Percentiles rank a stretch among this genome's conserved stretches.
Evolutionary conservation across 2,329 filamentous ascomycete species (phyloP).

Genomic region (Thermothelomyces thermophilus): DNA sequence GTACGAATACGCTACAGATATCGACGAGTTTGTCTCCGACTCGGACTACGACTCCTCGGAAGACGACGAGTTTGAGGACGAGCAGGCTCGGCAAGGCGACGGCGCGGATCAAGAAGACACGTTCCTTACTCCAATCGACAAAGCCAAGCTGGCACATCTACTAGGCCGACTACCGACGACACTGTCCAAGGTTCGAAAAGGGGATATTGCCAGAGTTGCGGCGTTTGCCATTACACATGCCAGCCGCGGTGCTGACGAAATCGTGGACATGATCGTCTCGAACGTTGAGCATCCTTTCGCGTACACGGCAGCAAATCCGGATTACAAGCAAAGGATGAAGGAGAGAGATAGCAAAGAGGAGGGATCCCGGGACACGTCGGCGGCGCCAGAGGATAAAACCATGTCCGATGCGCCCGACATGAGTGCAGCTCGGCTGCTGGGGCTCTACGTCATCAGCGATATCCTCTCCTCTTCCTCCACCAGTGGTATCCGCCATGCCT

Average conservation of each 20-base stretch:
- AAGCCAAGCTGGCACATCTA: conserved; percentile 76
- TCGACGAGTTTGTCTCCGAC: conserved; percentile 77
- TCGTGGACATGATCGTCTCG: conserved; percentile 78
- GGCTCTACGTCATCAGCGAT: conserved; percentile 70
- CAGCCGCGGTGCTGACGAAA: conserved; percentile 76
- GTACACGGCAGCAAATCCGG: conserved; percentile 63
- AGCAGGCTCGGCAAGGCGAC: conserved; percentile 40
- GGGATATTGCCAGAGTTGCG: conserved; percentile 79
- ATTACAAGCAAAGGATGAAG: conserved; percentile 37
- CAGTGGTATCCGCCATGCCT: conserved; percentile 73
- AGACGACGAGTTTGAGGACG: conserved; percentile 65
- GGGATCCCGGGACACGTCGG: conserved; percentile 33
- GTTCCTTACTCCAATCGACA: conserved; percentile 75
- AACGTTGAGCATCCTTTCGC: conserved; percentile 76
- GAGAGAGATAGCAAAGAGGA: conserved; percentile 33
- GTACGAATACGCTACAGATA: conserved; percentile 70
- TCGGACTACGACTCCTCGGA: conserved; percentile 82
- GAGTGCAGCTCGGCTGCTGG: conserved; percentile 69
- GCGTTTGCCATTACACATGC: conserved; percentile 86
- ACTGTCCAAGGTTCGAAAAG: conserved; percentile 67
- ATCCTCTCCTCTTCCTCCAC: conserved; percentile 72
- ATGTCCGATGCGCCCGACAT: conserved; percentile 44
- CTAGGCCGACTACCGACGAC: conserved; percentile 75
- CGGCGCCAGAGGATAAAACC: conserved; percentile 33
- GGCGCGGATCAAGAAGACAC: conserved; percentile 42